These are phyloP conservation scores for Thalassiosira sp. DNA, from an alignment of 352 stramenopile genomes.

Conservation along the genomic window DNA sequence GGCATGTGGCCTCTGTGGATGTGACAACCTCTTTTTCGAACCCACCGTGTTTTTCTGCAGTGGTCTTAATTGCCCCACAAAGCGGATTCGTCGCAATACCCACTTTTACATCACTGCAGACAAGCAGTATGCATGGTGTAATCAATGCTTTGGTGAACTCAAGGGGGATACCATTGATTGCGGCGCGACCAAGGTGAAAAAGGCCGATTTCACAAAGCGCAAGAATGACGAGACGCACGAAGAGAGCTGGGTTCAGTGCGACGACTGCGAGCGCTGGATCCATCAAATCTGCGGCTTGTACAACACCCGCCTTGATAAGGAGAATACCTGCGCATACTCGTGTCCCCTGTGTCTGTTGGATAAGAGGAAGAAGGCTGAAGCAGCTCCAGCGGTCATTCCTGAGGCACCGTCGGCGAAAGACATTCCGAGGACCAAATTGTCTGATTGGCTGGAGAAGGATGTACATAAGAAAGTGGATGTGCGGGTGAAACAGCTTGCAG, in stretches of 20 bases:
- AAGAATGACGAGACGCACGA: slow-evolving; percentile 97
- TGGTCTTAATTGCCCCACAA: slow-evolving; percentile 88
- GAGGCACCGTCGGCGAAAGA: slow-evolving; percentile 89
- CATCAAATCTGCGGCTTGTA: slow-evolving; percentile 99
- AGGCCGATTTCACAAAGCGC: slow-evolving; percentile 93
- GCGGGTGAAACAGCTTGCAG: slow-evolving; percentile 86
- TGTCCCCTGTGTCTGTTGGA: slow-evolving; percentile 79
- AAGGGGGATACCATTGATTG: slow-evolving; percentile 90
- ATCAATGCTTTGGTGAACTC: slow-evolving; percentile 89
- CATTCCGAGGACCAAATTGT: slow-evolving; percentile 92
- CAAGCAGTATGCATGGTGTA: slow-evolving; percentile 95
- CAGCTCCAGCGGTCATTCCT: slow-evolving; percentile 23
- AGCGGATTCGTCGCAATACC: slow-evolving; percentile 93
- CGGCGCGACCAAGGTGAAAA: slow-evolving; percentile 89
- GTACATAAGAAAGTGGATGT: slow-evolving; percentile 87
- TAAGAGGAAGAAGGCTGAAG: slow-evolving; percentile 66
- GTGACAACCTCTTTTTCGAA: slow-evolving; percentile 97
- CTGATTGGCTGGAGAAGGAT: slow-evolving; percentile 91
- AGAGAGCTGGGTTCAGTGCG: slow-evolving; percentile 98
- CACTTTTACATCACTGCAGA: slow-evolving; percentile 94
- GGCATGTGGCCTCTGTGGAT: slow-evolving; percentile 94
- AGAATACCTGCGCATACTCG: slow-evolving; percentile 77
- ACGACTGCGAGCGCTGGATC: slow-evolving; percentile 97
- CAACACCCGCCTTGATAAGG: slow-evolving; percentile 95
- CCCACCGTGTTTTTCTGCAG: slow-evolving; percentile 97